Evolutionary conservation across 2,329 filamentous ascomycete species (phyloP).

Genomic region (Ambrosiella cleistominuta): DNA sequence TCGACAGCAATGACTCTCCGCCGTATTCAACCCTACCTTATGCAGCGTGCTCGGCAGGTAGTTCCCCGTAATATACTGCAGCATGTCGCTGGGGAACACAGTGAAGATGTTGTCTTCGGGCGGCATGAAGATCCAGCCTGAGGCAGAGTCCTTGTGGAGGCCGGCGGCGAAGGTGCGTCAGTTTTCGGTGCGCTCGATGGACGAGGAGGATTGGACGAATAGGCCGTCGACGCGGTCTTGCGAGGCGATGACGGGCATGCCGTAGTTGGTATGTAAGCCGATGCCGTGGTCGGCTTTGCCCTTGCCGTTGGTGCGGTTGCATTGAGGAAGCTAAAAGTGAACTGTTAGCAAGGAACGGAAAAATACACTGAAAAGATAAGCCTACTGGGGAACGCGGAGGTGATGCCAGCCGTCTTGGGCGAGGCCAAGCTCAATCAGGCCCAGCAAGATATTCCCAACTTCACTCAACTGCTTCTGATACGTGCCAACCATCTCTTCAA

Average conservation of each 20-base stretch:
- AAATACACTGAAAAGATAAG: not conserved
- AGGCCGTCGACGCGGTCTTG: constrained; percentile 32
- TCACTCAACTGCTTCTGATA: constrained; percentile 26
- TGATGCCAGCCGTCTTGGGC: constrained; percentile 35
- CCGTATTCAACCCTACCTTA: constrained; percentile 32
- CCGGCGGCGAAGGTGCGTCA: constrained; percentile 29
- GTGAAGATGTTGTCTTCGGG: constrained; percentile 28
- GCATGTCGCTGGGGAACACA: constrained; percentile 34
- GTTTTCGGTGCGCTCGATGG: constrained; percentile 26
- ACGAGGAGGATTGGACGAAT: constrained; percentile 27
- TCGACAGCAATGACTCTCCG: constrained; percentile 20
- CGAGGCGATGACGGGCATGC: constrained; percentile 31
- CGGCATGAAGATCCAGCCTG: constrained; percentile 30
- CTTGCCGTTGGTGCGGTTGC: constrained; percentile 27
- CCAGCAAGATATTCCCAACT: constrained; percentile 28
- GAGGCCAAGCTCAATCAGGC: constrained; percentile 27
- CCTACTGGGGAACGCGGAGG: constrained; percentile 28
- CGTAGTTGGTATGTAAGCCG: constrained; percentile 34
- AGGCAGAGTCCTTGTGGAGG: constrained; percentile 25
- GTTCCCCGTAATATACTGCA: constrained; percentile 32
- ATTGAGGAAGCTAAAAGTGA: constrained; percentile 18
- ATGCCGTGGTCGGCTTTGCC: constrained; percentile 32
- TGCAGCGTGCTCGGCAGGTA: constrained; percentile 30
- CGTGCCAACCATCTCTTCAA: constrained; percentile 23
- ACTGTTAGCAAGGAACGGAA: not conserved